phyloP scores from a whole-genome alignment of 768 basidiomycete species.

The Lanmaoa rubissima region DNA sequence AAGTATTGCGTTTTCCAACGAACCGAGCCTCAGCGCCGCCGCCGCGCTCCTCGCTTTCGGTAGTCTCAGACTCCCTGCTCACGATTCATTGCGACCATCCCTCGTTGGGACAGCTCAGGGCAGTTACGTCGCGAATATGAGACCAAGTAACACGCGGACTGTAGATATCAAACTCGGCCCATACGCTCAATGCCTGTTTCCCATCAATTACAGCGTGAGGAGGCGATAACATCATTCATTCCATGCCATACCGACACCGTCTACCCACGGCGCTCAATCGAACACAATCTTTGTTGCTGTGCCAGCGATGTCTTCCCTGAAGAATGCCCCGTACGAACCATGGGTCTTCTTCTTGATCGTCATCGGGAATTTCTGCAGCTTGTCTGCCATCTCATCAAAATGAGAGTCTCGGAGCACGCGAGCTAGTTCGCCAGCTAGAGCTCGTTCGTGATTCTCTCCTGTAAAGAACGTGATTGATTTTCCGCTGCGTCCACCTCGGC shows the following conservation, averaged over 20 bases:
- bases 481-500: conserved; percentile 86
- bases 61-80: background rate
- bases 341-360: conserved; percentile 97
- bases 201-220: conserved; percentile 13
- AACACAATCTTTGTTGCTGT: conserved; percentile 81
- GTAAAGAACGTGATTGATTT: conserved; percentile 98
- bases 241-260: background rate
- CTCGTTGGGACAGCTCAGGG: background rate
- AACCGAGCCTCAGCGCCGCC: background rate
- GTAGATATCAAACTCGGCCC: background rate
- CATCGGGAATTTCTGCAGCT: conserved; percentile 85
- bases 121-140: background rate
- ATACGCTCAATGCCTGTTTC: conserved; percentile 1
- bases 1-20: background rate
- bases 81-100: background rate
- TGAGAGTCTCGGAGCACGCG: conserved; percentile 87
- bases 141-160: background rate
- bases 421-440: conserved; percentile 90
- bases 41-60: background rate
- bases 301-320: conserved; percentile 56
- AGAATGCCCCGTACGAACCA: conserved; percentile 86
- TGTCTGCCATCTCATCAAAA: conserved; percentile 62
- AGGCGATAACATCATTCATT: conserved; percentile 2
- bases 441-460: conserved; percentile 80
- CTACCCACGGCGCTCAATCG: conserved; percentile 29